phyloP scores from a whole-genome alignment of 164 flowering plant species.

The Sedum album region DNA sequence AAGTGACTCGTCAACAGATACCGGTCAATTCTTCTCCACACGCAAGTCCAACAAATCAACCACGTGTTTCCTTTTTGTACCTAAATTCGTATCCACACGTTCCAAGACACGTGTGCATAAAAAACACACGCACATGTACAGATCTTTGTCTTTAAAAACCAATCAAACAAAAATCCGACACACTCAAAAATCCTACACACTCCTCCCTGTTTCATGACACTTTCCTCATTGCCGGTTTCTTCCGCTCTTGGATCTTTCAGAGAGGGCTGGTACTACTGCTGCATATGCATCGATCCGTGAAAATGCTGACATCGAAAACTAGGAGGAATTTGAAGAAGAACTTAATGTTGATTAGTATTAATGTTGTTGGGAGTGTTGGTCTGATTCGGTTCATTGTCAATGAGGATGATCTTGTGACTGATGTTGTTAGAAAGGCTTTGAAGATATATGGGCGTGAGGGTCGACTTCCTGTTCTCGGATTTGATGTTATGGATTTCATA shows the following conservation, averaged over 20 bases:
- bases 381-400: conserved; percentile 48
- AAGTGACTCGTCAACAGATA: too few species aligned
- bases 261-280: conserved; percentile 90
- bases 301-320: conserved; percentile 16
- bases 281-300: conserved; percentile 80
- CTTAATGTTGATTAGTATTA: conserved; percentile 40
- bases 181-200: too few species aligned
- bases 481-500: conserved; percentile 27
- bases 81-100: too few species aligned
- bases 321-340: conserved; percentile 24
- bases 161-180: too few species aligned
- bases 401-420: conserved; percentile 39
- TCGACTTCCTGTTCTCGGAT: conserved; percentile 47
- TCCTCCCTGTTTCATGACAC: background rate
- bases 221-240: background rate
- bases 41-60: too few species aligned
- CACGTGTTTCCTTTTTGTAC: too few species aligned
- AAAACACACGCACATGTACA: too few species aligned
- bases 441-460: conserved; percentile 51
- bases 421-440: conserved; percentile 37
- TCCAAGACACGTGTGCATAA: too few species aligned
- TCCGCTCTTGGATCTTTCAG: conserved; percentile 40
- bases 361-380: conserved; percentile 53
- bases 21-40: too few species aligned
- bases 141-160: too few species aligned